These are phyloP conservation scores for Sordariomycetes sp. DNA, from an alignment of 2,329 filamentous ascomycete species.

Conservation along the genomic window DNA sequence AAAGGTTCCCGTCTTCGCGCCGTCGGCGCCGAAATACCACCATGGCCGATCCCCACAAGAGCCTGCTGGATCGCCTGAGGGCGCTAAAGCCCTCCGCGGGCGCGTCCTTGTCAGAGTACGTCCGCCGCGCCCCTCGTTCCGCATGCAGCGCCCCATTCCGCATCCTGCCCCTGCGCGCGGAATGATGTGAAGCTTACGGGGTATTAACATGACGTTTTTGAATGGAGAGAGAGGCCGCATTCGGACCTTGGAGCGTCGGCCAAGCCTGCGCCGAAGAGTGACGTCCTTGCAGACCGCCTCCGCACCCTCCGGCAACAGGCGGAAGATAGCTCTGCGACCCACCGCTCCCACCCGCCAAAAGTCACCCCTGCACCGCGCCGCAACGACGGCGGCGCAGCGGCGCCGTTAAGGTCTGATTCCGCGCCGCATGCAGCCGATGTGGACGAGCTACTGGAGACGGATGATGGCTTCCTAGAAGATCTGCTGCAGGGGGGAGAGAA, in stretches of 20 bases:
- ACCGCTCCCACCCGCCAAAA: not conserved
- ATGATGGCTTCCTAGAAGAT: conserved; percentile 39
- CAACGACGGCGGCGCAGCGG: not conserved
- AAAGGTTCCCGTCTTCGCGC: not conserved
- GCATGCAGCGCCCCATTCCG: not conserved
- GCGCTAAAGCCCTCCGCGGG: conserved; percentile 30
- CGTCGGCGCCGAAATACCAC: not conserved
- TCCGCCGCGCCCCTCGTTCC: conserved; percentile 2
- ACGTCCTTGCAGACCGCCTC: conserved; percentile 32
- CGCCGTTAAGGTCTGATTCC: not conserved
- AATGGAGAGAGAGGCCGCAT: conserved; percentile 1
- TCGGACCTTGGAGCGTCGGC: conserved; percentile 17
- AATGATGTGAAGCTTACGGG: not conserved
- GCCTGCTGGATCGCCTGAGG: conserved; percentile 37
- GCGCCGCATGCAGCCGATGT: not conserved
- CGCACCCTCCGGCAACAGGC: conserved; percentile 32
- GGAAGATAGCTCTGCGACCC: conserved; percentile 8
- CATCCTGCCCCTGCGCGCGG: not conserved
- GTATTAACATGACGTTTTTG: not conserved
- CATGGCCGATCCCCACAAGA: conserved; percentile 5
- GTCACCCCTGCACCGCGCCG: not conserved
- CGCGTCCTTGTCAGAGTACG: conserved; percentile 25
- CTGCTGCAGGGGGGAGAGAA: conserved; percentile 28
- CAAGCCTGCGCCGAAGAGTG: conserved; percentile 24
- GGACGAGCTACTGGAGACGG: conserved; percentile 23